These are phyloP conservation scores for Emericellopsis atlantica DNA, from an alignment of 2,329 filamentous ascomycete genomes.

Conservation along the genomic window DNA sequence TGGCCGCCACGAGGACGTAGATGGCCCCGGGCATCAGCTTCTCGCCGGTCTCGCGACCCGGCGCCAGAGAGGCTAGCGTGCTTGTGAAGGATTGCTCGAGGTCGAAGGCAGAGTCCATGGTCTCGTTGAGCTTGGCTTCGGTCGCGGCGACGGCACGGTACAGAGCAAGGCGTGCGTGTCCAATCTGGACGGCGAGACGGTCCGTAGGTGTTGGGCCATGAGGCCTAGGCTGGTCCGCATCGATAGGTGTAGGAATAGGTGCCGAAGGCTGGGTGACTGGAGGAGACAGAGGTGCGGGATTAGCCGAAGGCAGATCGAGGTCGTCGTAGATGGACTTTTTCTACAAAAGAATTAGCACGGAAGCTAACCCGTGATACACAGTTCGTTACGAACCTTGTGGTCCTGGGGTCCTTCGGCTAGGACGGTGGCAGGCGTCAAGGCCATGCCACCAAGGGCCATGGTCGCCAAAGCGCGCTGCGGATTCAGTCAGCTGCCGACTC, in stretches of 20 bases:
- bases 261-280: neutral
- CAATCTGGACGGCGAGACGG: constrained; percentile 72
- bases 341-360: constrained; percentile 7
- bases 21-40: constrained; percentile 78
- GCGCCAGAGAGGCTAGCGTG: constrained; percentile 81
- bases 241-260: constrained; percentile 7
- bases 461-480: constrained; percentile 37
- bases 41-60: constrained; percentile 75
- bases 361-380: neutral
- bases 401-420: constrained; percentile 36
- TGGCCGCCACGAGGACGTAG: constrained; percentile 86
- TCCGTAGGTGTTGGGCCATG: constrained; percentile 70
- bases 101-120: constrained; percentile 68
- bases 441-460: constrained; percentile 35
- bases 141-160: constrained; percentile 61
- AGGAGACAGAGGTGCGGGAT: constrained; percentile 12
- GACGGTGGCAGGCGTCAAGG: constrained; percentile 32
- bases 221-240: constrained; percentile 18
- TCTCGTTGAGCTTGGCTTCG: constrained; percentile 73
- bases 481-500: constrained; percentile 14
- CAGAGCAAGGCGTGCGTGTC: constrained; percentile 66
- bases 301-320: constrained; percentile 31
- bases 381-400: constrained; percentile 14
- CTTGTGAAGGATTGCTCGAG: constrained; percentile 83
- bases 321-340: constrained; percentile 76